phyloP scores from a whole-genome alignment of 2,329 filamentous ascomycete genomes.

The Chaetomium sp. region DNA sequence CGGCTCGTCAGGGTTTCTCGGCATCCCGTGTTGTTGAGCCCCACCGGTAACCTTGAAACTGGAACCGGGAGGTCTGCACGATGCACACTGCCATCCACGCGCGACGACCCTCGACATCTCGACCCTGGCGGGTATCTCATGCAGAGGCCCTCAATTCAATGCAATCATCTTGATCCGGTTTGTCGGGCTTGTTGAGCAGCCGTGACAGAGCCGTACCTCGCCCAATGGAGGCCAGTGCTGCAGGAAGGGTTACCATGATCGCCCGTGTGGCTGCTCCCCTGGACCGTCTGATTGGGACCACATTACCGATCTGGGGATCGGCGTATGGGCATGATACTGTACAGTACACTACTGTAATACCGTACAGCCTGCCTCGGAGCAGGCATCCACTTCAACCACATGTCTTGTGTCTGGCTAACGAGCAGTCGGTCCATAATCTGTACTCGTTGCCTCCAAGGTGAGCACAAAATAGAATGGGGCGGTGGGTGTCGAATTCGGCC shows the following conservation, averaged over 20 bases:
- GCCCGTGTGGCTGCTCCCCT: constrained; percentile 34
- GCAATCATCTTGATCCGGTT: constrained; percentile 9
- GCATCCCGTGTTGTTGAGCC: constrained; percentile 18
- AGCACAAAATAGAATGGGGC: background rate
- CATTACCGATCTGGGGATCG: constrained; percentile 23
- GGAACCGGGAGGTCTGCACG: background rate
- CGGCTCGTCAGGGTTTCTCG: constrained; percentile 19
- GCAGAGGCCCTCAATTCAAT: constrained; percentile 13
- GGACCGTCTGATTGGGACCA: constrained; percentile 31
- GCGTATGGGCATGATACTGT: background rate
- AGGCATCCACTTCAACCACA: background rate
- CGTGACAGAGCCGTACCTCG: constrained; percentile 25
- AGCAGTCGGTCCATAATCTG: background rate
- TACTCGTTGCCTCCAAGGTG: background rate
- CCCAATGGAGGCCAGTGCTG: constrained; percentile 32
- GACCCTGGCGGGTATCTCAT: constrained; percentile 12
- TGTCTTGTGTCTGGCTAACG: constrained; percentile 1
- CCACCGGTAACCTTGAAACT: constrained; percentile 7
- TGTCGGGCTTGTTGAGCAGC: background rate
- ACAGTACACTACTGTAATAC: background rate
- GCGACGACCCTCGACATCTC: constrained; percentile 2
- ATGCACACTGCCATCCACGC: constrained; percentile 4
- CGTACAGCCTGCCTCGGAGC: background rate
- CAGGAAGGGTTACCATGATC: constrained; percentile 31
- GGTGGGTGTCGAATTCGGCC: background rate